Conservation (phyloP, 106 monocot genomes). For the Phalaenopsis equestris region DNA sequence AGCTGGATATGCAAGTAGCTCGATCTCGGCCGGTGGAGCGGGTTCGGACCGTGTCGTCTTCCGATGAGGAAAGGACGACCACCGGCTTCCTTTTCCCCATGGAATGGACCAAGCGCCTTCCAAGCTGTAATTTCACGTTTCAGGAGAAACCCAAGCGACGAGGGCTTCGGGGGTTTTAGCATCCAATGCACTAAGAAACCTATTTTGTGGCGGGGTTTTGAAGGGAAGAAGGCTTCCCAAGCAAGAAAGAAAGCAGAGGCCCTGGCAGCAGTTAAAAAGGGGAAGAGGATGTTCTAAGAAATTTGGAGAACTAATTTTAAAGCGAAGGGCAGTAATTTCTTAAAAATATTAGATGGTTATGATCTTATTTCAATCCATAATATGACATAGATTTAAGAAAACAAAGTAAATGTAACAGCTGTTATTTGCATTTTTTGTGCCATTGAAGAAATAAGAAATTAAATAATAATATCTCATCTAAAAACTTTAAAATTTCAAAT, state of each 20-base stretch:
- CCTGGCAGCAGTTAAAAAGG: neutral
- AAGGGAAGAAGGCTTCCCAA: neutral
- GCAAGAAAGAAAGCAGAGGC: neutral
- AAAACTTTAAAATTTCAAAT: no score
- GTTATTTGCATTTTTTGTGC: no score
- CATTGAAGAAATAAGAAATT: no score
- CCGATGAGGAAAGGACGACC: constrained; percentile 1
- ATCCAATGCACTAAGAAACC: neutral
- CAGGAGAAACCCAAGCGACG: neutral
- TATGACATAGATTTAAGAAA: no score
- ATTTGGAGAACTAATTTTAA: no score
- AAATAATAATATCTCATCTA: no score
- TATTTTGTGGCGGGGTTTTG: constrained; percentile 6
- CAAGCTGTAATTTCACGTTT: neutral
- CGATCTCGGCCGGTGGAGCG: neutral
- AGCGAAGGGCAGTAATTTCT: no score
- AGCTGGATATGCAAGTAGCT: neutral
- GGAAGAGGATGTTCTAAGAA: no score
- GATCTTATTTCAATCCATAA: no score
- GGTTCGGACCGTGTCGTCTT: neutral
- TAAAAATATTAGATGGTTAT: no score
- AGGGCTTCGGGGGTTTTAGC: neutral
- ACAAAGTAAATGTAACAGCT: no score
- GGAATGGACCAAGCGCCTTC: neutral
- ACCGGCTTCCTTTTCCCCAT: constrained; percentile 6